Evolutionary conservation across 2,329 filamentous ascomycete genomes (phyloP).

Genomic region (Orbilia brochopaga): DNA sequence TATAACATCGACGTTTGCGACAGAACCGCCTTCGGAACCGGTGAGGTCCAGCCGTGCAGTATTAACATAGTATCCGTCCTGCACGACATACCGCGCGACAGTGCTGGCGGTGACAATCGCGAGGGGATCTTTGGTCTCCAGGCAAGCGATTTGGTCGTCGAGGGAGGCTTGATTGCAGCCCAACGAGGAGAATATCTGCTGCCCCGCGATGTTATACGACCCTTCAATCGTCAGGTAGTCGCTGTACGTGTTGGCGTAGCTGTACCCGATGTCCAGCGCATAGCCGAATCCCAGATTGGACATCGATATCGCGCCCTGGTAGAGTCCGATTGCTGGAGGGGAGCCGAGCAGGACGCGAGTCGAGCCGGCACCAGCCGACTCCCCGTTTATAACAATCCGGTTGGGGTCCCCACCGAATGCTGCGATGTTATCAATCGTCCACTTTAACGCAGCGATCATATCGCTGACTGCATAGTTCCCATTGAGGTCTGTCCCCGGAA

Average conservation of each 20-base stretch:
- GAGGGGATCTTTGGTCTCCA: slow-evolving; percentile 61
- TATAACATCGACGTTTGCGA: slow-evolving; percentile 64
- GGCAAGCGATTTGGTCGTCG: slow-evolving; percentile 63
- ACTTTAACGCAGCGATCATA: slow-evolving; percentile 53
- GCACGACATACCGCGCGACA: slow-evolving; percentile 64
- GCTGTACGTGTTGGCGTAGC: slow-evolving; percentile 67
- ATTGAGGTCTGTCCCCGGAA: slow-evolving; percentile 64
- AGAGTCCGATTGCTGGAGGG: slow-evolving; percentile 61
- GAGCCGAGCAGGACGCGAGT: slow-evolving; percentile 65
- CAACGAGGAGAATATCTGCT: slow-evolving; percentile 63
- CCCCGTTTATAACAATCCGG: slow-evolving; percentile 54
- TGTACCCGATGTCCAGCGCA: slow-evolving; percentile 64
- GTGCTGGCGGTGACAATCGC: slow-evolving; percentile 59
- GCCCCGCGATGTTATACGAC: slow-evolving; percentile 62
- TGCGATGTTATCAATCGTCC: slow-evolving; percentile 53
- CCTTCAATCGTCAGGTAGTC: slow-evolving; percentile 66
- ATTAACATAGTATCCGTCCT: slow-evolving; percentile 66
- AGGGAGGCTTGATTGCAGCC: slow-evolving; percentile 62
- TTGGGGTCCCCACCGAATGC: slow-evolving; percentile 53
- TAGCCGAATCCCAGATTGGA: slow-evolving; percentile 66
- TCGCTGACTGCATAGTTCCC: slow-evolving; percentile 58
- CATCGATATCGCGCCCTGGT: slow-evolving; percentile 61
- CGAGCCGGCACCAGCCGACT: slow-evolving; percentile 61
- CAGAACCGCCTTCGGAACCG: slow-evolving; percentile 55
- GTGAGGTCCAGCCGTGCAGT: slow-evolving; percentile 60